Evolutionary conservation across 108 stramenopile genomes (phyloP), one percentile per base, ranked within the genome.

Genomic region (Mayamaea pseudoterrestris): DNA sequence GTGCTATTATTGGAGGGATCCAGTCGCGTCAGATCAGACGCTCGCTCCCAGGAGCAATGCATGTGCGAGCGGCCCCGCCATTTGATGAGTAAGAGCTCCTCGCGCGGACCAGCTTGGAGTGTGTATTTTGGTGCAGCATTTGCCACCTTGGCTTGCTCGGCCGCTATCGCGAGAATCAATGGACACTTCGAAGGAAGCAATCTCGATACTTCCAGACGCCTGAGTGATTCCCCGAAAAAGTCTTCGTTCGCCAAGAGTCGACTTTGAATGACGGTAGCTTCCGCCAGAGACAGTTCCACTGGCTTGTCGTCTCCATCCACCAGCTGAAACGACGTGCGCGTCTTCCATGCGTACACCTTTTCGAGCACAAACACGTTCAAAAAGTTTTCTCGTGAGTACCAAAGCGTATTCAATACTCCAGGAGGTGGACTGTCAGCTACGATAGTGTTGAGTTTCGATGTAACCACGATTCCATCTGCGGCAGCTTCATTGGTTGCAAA

Each of bases 41-140:
- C 59, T 27, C 74, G 76, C 53, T 90, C 89, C 89, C 89, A 90
- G 1, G 71, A 73, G 32, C 69, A 79, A 47, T 90, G 89, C 48
- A 80, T 37, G 41, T 85, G 72, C 0, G 80, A 83, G 37, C 80
- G 53, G 20, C 83, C 89, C 37, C 83, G 64, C 89, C 89, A 90
- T 41, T 90, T 90, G 36, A 90, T 65, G 17, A 90, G 60, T 25
- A 78, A 64, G 0, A 85, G 74, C 48, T 90, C 89, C 56, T 90
- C 83, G 21, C 37, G 40, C 12, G 41, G 52, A 9, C 11, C 1
- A 12, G 16, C 46, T 11, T 31, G 20, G 47, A 44, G 7, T 6
- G 27, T 9, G 43, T 27, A 43, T 36, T 50, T 42, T 1, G 40
- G 51, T 32, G 24, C 52, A 5, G 31, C 13, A 5, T 16, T 27